Conservation (phyloP, 192 early-diverging fungal species). For the Spinellus fusiger region DNA sequence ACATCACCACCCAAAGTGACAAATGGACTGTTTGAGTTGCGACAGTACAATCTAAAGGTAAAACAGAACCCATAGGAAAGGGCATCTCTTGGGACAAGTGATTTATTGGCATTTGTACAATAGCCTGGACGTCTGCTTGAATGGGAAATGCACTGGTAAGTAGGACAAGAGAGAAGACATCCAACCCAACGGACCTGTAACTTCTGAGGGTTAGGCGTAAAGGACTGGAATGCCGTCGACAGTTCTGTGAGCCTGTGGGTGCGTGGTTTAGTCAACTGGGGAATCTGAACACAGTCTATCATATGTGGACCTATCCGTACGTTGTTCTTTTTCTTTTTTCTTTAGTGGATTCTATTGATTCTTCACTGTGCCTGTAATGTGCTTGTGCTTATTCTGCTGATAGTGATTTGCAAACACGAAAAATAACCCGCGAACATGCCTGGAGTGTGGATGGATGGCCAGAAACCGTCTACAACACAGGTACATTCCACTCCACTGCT, state of each 20-base stretch:
- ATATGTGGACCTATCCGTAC: slow-evolving; percentile 52
- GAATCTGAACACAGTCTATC: slow-evolving; percentile 82
- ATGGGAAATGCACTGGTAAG: slow-evolving; percentile 85
- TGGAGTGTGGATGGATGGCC: slow-evolving; percentile 95
- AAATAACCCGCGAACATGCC: slow-evolving; percentile 82
- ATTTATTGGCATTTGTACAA: too few relatives aligned
- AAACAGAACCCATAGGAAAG: not conserved
- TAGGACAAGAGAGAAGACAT: not conserved
- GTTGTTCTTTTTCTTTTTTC: not conserved
- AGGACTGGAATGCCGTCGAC: slow-evolving; percentile 81
- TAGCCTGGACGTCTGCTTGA: slow-evolving; percentile 86
- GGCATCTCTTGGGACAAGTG: too few relatives aligned
- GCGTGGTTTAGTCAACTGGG: slow-evolving; percentile 97
- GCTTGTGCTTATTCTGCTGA: not conserved
- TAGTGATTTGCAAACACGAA: slow-evolving; percentile 82
- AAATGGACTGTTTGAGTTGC: slow-evolving; percentile 87
- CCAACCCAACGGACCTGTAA: not conserved
- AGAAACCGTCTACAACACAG: slow-evolving; percentile 86
- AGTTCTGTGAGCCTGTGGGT: slow-evolving; percentile 89
- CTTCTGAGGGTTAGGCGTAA: slow-evolving; percentile 48
- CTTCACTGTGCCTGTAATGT: not conserved
- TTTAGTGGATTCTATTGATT: not conserved
- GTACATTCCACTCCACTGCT: slow-evolving; percentile 30
- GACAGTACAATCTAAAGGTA: slow-evolving; percentile 80
- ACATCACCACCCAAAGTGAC: slow-evolving; percentile 68